Conservation (phyloP, 257 asterid species). For the Jaltomata sinuosa region DNA sequence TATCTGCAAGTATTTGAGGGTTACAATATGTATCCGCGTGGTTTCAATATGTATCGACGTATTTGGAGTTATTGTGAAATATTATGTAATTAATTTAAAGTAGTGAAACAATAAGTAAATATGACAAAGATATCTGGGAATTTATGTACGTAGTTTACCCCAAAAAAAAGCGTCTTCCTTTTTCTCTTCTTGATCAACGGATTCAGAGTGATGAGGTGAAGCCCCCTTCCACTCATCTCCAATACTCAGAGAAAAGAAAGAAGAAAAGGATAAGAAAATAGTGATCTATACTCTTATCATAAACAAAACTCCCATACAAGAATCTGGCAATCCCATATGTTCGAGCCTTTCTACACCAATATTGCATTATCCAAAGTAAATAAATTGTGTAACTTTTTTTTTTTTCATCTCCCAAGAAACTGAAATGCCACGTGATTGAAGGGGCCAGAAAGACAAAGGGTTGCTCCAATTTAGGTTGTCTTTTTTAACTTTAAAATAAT, state of each 20-base stretch:
- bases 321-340: not conserved
- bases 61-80: no score
- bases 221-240: no score
- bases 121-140: no score
- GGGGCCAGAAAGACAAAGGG: not conserved
- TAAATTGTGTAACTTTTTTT: not conserved
- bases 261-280: not conserved
- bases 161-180: no score
- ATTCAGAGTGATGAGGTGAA: no score
- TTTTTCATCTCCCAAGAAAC: not conserved
- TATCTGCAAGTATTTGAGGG: no score
- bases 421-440: not conserved
- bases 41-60: no score
- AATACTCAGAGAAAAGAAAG: not conserved
- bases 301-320: not conserved
- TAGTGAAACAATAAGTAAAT: no score
- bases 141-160: no score
- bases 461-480: constrained; percentile 7
- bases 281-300: not conserved
- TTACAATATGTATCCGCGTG: no score
- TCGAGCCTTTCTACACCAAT: not conserved
- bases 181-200: no score
- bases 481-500: not conserved
- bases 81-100: no score
- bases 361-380: not conserved